Percentiles rank a stretch among this genome's conserved stretches.
Conservation (phyloP, 73 alveolate genomes). For the Stentor roeselii region DNA sequence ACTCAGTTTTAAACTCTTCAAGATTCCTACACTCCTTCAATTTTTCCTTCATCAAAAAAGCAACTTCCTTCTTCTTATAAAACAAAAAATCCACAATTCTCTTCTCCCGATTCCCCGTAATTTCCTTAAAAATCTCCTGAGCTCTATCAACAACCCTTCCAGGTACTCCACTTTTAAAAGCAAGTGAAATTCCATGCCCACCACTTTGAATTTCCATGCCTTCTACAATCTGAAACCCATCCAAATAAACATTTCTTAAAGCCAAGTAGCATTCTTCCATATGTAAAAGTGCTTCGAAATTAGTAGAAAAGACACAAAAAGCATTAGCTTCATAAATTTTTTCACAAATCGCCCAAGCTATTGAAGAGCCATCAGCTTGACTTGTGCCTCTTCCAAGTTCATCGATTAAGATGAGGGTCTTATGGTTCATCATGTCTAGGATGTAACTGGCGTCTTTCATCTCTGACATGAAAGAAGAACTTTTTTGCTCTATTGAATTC, state of each 20-base stretch:
- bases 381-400: constrained; percentile 98
- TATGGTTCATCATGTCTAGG: constrained; percentile 64
- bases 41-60: not conserved
- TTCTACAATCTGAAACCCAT: not conserved
- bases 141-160: not conserved
- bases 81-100: no score
- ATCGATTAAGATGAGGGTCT: constrained; percentile 89
- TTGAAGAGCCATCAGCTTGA: constrained; percentile 90
- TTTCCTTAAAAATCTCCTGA: not conserved
- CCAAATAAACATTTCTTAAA: constrained; percentile 59
- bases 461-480: constrained; percentile 87
- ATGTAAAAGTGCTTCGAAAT: constrained; percentile 91
- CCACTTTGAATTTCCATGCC: not conserved
- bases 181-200: constrained; percentile 24
- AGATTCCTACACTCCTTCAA: not conserved
- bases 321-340: not conserved
- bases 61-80: not conserved
- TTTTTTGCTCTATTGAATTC: constrained; percentile 83
- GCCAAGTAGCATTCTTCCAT: constrained; percentile 77
- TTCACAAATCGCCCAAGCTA: constrained; percentile 80
- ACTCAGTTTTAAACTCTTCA: not conserved
- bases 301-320: constrained; percentile 65
- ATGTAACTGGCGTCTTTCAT: constrained; percentile 90
- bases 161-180: not conserved
- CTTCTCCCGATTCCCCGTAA: not conserved